A percentile compares a stretch with the other conserved stretches of the same genome.
Conservation (phyloP, 768 basidiomycete species). For the Xerocomus brunneocitrinus region DNA sequence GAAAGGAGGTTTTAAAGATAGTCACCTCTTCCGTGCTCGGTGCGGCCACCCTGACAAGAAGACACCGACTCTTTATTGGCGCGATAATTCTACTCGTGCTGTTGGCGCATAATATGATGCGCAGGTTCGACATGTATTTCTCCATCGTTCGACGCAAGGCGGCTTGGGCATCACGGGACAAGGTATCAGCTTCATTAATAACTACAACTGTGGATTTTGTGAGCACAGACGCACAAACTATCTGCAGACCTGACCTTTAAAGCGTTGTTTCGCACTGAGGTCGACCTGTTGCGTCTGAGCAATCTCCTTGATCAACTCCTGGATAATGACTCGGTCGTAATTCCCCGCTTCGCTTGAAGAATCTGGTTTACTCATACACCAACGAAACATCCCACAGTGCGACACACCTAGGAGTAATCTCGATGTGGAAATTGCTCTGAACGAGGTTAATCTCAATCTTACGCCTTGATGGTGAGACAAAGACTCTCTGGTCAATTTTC, state of each 20-base stretch:
- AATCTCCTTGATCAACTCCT: slow-evolving; percentile 96
- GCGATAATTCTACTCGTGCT: slow-evolving; percentile 94
- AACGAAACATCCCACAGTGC: background rate
- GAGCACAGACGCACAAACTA: background rate
- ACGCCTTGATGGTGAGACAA: slow-evolving; percentile 88
- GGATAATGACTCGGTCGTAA: slow-evolving; percentile 92
- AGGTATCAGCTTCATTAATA: slow-evolving; percentile 95
- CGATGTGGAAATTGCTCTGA: slow-evolving; percentile 96
- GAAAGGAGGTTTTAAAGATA: background rate
- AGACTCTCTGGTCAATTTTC: slow-evolving; percentile 96
- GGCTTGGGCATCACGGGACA: slow-evolving; percentile 94
- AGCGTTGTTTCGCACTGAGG: slow-evolving; percentile 88
- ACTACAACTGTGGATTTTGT: slow-evolving; percentile 67
- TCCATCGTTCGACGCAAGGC: slow-evolving; percentile 98
- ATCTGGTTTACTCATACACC: background rate
- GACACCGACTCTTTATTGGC: slow-evolving; percentile 92
- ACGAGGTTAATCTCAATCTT: slow-evolving; percentile 97
- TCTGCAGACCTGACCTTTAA: slow-evolving; percentile 67
- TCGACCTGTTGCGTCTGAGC: slow-evolving; percentile 99
- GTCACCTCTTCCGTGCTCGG: slow-evolving; percentile 73
- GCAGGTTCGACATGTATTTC: slow-evolving; percentile 97
- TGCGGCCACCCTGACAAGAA: slow-evolving; percentile 90
- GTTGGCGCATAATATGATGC: slow-evolving; percentile 94
- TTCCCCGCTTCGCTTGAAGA: slow-evolving; percentile 83
- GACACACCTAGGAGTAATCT: slow-evolving; percentile 90